Conservation (phyloP, 805 yeast genomes). For the Starmerella vitae region DNA sequence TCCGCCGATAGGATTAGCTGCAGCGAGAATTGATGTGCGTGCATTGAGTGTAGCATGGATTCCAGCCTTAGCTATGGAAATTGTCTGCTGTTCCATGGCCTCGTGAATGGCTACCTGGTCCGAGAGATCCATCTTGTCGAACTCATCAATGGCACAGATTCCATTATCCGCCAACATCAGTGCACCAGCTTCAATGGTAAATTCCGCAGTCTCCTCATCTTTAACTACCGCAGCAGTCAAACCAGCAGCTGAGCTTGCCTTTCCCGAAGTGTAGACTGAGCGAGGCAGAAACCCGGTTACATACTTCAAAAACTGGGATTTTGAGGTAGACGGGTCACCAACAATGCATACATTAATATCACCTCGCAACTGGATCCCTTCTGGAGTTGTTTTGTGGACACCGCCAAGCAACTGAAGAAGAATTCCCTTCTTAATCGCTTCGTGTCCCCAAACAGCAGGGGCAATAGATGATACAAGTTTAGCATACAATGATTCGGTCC, state of each 20-base stretch:
- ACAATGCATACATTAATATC: slow-evolving; percentile 93
- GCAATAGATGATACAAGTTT: slow-evolving; percentile 80
- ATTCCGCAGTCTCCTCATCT: slow-evolving; percentile 95
- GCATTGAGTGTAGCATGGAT: slow-evolving; percentile 96
- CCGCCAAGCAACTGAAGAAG: slow-evolving; percentile 84
- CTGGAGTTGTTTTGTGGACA: slow-evolving; percentile 84
- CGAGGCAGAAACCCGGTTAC: slow-evolving; percentile 85
- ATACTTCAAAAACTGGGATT: slow-evolving; percentile 88
- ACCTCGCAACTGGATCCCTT: slow-evolving; percentile 90
- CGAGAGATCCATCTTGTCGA: slow-evolving; percentile 88
- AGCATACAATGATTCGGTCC: slow-evolving; percentile 70
- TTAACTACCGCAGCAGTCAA: slow-evolving; percentile 94
- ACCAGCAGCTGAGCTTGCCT: slow-evolving; percentile 98
- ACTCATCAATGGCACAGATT: slow-evolving; percentile 95
- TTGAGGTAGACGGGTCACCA: slow-evolving; percentile 96
- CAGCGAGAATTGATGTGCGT: slow-evolving; percentile 89
- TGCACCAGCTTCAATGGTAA: slow-evolving; percentile 97
- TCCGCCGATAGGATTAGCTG: slow-evolving; percentile 98
- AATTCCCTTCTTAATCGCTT: slow-evolving; percentile 82
- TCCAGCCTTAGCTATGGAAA: slow-evolving; percentile 97
- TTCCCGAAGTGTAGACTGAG: slow-evolving; percentile 93
- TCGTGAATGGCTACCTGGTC: slow-evolving; percentile 99
- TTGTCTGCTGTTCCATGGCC: slow-evolving; percentile 99
- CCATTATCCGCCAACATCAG: slow-evolving; percentile 97
- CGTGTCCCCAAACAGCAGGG: slow-evolving; percentile 95